Base-by-base conservation (phyloP, 1,139 yeast species). In the Zygoascus sp. region DNA sequence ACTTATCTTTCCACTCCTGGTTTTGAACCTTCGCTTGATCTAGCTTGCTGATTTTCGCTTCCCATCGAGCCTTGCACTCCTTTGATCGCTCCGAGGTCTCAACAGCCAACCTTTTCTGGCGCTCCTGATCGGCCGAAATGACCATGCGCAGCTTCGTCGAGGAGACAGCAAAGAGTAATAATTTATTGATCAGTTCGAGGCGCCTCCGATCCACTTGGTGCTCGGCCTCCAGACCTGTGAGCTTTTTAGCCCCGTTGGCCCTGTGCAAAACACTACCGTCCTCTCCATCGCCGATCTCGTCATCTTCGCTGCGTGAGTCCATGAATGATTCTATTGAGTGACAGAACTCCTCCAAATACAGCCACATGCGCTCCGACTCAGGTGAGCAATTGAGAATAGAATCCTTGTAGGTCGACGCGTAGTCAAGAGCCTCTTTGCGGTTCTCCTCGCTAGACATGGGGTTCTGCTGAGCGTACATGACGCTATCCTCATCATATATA, bases 61-160 rank as follows among this genome's bases (percentile, higher is more conserved):
- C 65, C 55, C 56, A 54, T 20, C 53, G 46, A 2, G 51, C 52
- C 38, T 53, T 53, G 37, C 60, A 48, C 20, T 48, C 42, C 47
- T 58, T 58, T 44, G 65, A 48, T 34, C 63, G 59, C 5, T 61
- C 65, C 13, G 47, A 42, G 13, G 56, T 44, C 28, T 56, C 60
- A 43, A 48, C 44, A 42, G 62, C 60, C 8, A 60, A 48, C 25
- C 49, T 50, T 17, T 58, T 53, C 22, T 59, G 48, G 42, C 55
- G 55, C 28, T 63, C 69, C 40, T 52, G 53, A 48, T 65, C 70
- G 22, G 58, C 55, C 28, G 53, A 57, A 22, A 66, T 56, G 1
- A 65, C 64, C 43, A 58, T 48, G 21, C 69, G 54, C 43, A 66
- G 57, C 37, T 67, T 62, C 25, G 63, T 68, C 2, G 70, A 64